Conservation (phyloP, 208 protist genomes). For the Trypanosoma rangeli region DNA sequence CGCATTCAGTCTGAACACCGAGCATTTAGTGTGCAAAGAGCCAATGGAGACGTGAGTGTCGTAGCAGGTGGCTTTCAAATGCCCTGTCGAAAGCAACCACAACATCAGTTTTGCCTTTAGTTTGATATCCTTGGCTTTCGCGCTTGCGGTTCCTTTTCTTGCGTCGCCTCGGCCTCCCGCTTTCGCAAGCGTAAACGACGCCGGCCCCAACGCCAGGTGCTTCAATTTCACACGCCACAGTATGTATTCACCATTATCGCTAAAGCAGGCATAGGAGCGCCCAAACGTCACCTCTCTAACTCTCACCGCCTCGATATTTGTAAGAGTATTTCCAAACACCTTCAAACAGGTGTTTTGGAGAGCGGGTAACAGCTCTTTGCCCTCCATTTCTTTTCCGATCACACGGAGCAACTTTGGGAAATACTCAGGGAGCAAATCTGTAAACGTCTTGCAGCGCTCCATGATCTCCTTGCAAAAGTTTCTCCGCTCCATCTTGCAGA, state of each 20-base stretch:
- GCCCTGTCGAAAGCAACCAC: constrained; percentile 19
- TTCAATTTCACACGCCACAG: constrained; percentile 36
- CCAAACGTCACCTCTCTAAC: constrained; percentile 40
- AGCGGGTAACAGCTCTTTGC: constrained; percentile 29
- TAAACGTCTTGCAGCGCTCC: constrained; percentile 37
- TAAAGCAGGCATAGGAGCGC: constrained; percentile 35
- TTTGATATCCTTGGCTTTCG: constrained; percentile 27
- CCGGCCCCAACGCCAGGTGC: constrained; percentile 38
- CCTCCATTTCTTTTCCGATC: constrained; percentile 29
- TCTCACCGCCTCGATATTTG: constrained; percentile 41
- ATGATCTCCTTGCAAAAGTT: constrained; percentile 47
- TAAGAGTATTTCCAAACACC: constrained; percentile 51
- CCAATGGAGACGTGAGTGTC: constrained; percentile 30
- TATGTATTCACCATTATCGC: constrained; percentile 41
- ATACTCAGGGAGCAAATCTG: constrained; percentile 26
- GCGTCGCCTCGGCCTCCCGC: background rate
- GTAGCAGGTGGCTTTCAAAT: constrained; percentile 17
- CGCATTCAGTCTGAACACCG: constrained; percentile 44
- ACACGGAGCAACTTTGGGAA: constrained; percentile 40
- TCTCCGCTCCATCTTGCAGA: constrained; percentile 27
- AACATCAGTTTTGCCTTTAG: constrained; percentile 22
- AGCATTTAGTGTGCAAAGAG: constrained; percentile 32
- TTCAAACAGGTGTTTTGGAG: constrained; percentile 36
- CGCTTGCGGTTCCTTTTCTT: constrained; percentile 16
- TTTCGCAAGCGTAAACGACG: constrained; percentile 49